These are phyloP conservation scores for Dactylellina parvicollis DNA, from an alignment of 2,329 filamentous ascomycete species.

Conservation along the genomic window DNA sequence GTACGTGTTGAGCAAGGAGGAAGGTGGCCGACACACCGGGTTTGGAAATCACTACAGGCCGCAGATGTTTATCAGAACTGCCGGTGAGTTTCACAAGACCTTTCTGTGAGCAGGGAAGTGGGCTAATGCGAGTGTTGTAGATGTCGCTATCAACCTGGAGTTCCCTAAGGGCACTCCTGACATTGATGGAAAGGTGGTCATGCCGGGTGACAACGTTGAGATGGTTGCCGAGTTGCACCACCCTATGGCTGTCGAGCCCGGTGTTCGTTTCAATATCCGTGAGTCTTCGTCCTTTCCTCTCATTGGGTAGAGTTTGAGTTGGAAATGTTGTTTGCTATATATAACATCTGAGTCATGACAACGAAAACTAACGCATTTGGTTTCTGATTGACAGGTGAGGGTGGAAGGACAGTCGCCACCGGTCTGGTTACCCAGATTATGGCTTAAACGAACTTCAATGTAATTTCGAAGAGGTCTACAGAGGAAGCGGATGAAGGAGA, in stretches of 20 bases:
- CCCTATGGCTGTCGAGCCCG: slow-evolving; percentile 86
- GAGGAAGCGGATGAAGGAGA: background rate
- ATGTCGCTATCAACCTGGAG: slow-evolving; percentile 77
- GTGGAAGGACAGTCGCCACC: slow-evolving; percentile 75
- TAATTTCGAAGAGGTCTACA: no score
- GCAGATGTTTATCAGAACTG: slow-evolving; percentile 94
- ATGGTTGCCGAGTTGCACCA: slow-evolving; percentile 88
- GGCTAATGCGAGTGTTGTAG: slow-evolving; percentile 37
- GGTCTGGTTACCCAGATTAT: slow-evolving; percentile 80
- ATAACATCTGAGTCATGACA: slow-evolving; percentile 29
- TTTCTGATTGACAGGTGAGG: slow-evolving; percentile 36
- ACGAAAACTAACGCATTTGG: slow-evolving; percentile 24
- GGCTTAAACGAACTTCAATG: slow-evolving; percentile 62
- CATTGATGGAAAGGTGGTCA: slow-evolving; percentile 79
- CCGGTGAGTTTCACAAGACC: slow-evolving; percentile 71
- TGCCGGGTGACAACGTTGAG: slow-evolving; percentile 99
- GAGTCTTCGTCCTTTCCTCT: slow-evolving; percentile 79
- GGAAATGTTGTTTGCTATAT: slow-evolving; percentile 9
- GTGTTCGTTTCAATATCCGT: slow-evolving; percentile 97
- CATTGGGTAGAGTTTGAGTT: background rate
- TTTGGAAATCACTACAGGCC: slow-evolving; percentile 97
- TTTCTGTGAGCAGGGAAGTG: background rate
- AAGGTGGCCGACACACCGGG: slow-evolving; percentile 95
- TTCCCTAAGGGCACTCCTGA: slow-evolving; percentile 88
- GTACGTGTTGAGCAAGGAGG: slow-evolving; percentile 97